Conservation (phyloP, 78 protist species). For the Dictyostelium purpureum region DNA sequence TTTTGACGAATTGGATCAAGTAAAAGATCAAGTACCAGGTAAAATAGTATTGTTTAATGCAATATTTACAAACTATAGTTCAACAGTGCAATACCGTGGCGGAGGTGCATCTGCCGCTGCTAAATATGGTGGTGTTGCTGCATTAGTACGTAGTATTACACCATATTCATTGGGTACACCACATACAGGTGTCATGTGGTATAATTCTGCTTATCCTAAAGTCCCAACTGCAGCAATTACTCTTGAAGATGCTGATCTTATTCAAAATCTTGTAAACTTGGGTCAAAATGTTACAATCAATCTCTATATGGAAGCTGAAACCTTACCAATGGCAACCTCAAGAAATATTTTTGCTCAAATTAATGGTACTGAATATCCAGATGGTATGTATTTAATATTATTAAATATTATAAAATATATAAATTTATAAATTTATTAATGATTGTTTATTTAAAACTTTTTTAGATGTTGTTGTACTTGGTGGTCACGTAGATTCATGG, state of each 20-base stretch:
- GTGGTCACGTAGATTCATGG: constrained; percentile 90
- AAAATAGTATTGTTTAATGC: constrained; percentile 85
- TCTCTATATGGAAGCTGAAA: constrained; percentile 77
- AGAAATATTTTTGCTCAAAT: constrained; percentile 85
- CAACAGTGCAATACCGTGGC: constrained; percentile 51
- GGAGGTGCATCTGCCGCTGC: constrained; percentile 84
- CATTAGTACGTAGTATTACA: constrained; percentile 77
- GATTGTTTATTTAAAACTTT: too few relatives aligned
- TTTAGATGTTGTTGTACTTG: constrained; percentile 84
- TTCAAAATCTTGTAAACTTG: constrained; percentile 48
- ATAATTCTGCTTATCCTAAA: constrained; percentile 5
- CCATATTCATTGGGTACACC: constrained; percentile 84
- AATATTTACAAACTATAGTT: constrained; percentile 55
- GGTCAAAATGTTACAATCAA: constrained; percentile 32
- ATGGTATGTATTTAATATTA: too few relatives aligned
- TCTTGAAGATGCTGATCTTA: constrained; percentile 88
- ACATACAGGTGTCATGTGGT: constrained; percentile 87
- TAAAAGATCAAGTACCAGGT: constrained; percentile 29
- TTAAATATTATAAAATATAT: too few relatives aligned
- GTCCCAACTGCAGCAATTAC: constrained; percentile 87
- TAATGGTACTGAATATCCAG: constrained; percentile 79
- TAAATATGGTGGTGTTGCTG: constrained; percentile 82
- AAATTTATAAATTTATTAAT: too few relatives aligned
- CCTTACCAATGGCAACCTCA: constrained; percentile 8
- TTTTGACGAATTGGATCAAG: constrained; percentile 61